These are phyloP conservation scores for Scedosporium minutisporum DNA, from an alignment of 2,329 filamentous ascomycete genomes.

Conservation along the genomic window DNA sequence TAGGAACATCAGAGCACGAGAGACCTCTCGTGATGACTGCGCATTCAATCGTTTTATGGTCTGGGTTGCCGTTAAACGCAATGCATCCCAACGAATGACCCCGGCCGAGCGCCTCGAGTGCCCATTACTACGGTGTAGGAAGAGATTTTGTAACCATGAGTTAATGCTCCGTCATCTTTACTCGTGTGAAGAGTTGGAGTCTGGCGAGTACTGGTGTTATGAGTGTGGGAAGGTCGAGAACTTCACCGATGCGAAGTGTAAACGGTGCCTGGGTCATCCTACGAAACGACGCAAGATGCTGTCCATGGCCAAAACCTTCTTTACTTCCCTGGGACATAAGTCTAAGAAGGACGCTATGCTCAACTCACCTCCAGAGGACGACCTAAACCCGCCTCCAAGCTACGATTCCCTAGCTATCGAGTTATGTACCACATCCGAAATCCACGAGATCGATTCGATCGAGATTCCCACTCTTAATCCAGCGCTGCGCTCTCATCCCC, in stretches of 20 bases:
- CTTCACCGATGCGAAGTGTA: constrained; percentile 40
- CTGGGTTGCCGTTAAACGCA: constrained; percentile 47
- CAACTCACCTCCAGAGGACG: constrained; percentile 18
- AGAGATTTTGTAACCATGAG: constrained; percentile 41
- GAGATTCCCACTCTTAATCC: constrained; percentile 22
- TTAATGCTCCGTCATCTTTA: constrained; percentile 44
- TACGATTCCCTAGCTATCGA: constrained; percentile 36
- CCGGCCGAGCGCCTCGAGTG: constrained; percentile 39
- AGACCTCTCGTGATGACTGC: constrained; percentile 36
- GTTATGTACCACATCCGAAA: constrained; percentile 35
- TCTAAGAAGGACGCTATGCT: constrained; percentile 24
- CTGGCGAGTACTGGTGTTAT: constrained; percentile 47
- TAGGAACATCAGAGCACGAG: constrained; percentile 10
- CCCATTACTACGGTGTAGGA: constrained; percentile 40
- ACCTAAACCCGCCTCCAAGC: constrained; percentile 30
- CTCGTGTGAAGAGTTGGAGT: constrained; percentile 34
- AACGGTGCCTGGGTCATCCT: constrained; percentile 37
- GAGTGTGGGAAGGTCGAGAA: constrained; percentile 42
- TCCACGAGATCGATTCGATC: constrained; percentile 42
- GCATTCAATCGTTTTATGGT: constrained; percentile 45
- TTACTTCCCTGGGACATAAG: constrained; percentile 41
- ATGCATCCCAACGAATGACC: constrained; percentile 36
- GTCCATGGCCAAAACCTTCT: constrained; percentile 43
- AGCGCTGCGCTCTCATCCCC: background rate
- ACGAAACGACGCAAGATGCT: constrained; percentile 43